A percentile compares a stretch with the other conserved stretches of the same genome.
Evolutionary conservation across 371 early-diverging fungal species (phyloP).

Genomic region (Mucor piriformis): DNA sequence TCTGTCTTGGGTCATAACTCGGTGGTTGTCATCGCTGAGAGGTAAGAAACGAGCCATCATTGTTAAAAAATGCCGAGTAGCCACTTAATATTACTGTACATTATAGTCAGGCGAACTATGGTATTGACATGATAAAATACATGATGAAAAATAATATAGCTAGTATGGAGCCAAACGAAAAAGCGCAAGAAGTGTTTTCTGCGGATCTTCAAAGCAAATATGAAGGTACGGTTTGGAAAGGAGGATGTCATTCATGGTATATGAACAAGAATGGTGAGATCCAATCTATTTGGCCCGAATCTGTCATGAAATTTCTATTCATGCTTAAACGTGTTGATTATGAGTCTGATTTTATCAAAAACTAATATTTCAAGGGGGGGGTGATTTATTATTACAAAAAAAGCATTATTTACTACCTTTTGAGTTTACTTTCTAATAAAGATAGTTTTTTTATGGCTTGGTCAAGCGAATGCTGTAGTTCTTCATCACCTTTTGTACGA

Average conservation of each 20-base stretch:
- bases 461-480: constrained; percentile 10
- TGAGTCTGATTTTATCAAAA: constrained; percentile 8
- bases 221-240: constrained; percentile 26
- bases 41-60: constrained; percentile 14
- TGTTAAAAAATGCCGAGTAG: neutral
- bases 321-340: constrained; percentile 2
- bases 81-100: neutral
- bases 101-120: constrained; percentile 24
- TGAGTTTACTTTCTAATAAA: neutral
- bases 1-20: constrained; percentile 40
- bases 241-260: constrained; percentile 31
- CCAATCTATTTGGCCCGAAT: constrained; percentile 14
- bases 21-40: constrained; percentile 39
- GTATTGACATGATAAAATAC: constrained; percentile 14
- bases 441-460: neutral
- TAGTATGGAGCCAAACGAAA: constrained; percentile 20
- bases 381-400: no score
- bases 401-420: neutral
- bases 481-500: constrained; percentile 4
- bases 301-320: constrained; percentile 4
- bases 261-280: constrained; percentile 7
- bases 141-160: constrained; percentile 22
- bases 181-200: constrained; percentile 17
- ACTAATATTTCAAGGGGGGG: neutral
- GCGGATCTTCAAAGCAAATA: constrained; percentile 9